Percentiles rank a stretch among this genome's conserved stretches.
phyloP scores from a whole-genome alignment of 2,329 filamentous ascomycete species.

The Bipolaris victoriae region DNA sequence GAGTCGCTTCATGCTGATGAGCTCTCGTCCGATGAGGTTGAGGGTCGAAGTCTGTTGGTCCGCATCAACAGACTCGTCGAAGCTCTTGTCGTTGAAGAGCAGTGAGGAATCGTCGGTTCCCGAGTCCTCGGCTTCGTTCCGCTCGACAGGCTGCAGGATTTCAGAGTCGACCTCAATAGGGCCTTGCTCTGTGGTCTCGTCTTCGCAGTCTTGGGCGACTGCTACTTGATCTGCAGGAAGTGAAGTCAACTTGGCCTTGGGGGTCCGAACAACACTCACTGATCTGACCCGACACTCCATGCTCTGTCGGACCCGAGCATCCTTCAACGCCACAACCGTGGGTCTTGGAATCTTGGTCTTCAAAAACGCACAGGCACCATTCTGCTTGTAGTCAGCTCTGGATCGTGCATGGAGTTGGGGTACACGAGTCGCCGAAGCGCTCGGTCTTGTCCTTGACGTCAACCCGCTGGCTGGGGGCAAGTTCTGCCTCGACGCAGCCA shows the following conservation, averaged over 20 bases:
- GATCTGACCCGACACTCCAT: not conserved
- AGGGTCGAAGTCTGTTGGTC: too few species aligned
- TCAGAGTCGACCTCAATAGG: too few species aligned
- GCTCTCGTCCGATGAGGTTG: too few species aligned
- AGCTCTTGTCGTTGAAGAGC: too few species aligned
- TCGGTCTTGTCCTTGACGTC: constrained; percentile 2
- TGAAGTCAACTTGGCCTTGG: not conserved
- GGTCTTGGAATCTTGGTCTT: constrained; percentile 3
- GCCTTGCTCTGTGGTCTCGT: too few species aligned
- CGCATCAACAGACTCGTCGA: too few species aligned
- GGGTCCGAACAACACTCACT: not conserved
- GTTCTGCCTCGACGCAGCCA: not conserved
- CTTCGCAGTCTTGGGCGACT: too few species aligned
- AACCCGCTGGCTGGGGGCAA: not conserved
- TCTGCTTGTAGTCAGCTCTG: constrained; percentile 3
- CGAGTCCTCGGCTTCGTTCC: too few species aligned
- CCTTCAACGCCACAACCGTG: not conserved
- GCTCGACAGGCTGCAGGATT: too few species aligned
- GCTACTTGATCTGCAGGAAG: not conserved
- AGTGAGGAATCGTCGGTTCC: too few species aligned
- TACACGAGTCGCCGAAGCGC: constrained; percentile 1
- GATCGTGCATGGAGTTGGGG: not conserved
- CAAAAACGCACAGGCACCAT: not conserved
- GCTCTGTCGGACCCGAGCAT: not conserved
- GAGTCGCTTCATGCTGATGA: too few species aligned